Evolutionary conservation across 306 rosid genomes (phyloP), one percentile per base, ranked within the genome.

Genomic region (Lathyrus sativus): DNA sequence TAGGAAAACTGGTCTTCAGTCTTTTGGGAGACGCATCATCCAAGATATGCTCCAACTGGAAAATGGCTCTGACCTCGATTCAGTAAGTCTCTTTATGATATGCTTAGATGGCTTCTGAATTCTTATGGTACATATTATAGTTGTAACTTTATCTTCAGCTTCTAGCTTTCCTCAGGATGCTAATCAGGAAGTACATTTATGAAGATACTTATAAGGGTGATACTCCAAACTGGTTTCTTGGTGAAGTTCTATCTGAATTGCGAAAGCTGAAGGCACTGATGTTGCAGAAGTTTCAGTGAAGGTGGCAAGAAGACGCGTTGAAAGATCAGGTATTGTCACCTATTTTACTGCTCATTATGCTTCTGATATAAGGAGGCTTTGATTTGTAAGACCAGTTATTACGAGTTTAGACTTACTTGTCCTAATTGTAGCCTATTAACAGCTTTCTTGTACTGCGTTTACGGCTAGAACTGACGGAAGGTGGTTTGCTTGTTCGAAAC

Each of bases 31-130:
- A 72, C 60, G 53, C 49, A 62, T 81, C 65, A 73, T 89, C 68
- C 91, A 72, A 46, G 86, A 89, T 4, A 81, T 86, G 80, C 96
- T 86, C 9, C 88, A 84, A 44, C 89, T 88, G n/a, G 58, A 80
- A 42, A 78, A 76, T 55, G 85, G 84, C 43, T 82, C 85, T 11
- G 92, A 86, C 83, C 86, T 86, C 61, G 92, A 85, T 59, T 87
- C 92, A 31, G 96, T 86, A 55, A 48, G 39, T 17, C 65, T 48
- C 48, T 46, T 68, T 41, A 1, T 3, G 31, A n/a, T n/a, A n/a
- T 50, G 48, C 42, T 50, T 62, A 62, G 26, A 5, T 42, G 15
- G 31, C 59, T 39, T 57, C 19, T 48, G 17, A 11, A 48, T 48
- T 49, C 61, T 56, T 53, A 43, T 15, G 35, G 65, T 33, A 35